Base-by-base conservation (phyloP, 2,329 filamentous ascomycete genomes). In the Aspergillus amoenus region DNA sequence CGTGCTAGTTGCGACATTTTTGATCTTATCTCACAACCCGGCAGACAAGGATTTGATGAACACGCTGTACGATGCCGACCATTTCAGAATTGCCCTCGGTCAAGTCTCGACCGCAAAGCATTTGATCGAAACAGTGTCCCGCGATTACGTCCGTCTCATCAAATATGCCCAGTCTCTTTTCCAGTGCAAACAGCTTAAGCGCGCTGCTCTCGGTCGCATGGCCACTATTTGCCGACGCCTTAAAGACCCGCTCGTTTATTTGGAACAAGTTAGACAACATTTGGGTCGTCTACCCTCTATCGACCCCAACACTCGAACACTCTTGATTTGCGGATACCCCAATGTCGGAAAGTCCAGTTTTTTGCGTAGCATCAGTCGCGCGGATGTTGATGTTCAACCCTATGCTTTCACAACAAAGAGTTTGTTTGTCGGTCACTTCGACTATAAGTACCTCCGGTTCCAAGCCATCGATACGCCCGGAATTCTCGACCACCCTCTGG, bases 401-500 rank as follows among this genome's bases (percentile, higher is more conserved):
- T 99, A 97, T 74, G 95, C 94, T 53, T 99, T 99, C 82, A 97
- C 94, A 37, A 99, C 94, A 54, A 97, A 97, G 84, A 92, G 88
- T 67, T 82, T 99, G 69, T 99, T 97, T 71, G 93, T 97, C 30
- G 94, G 94, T 58, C 94, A 99, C 78, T 97, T 97, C 73, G 92
- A 96, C 78, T 96, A 95, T 82, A 96, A 96, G 79, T 94, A 93
- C 79, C 82, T 92, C 65, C 84, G 90, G 61, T 92, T 92, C 79
- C 89, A 93, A 79, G 93, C 92, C 27, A 97, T 99, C 67, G 94
- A 99, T 78, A 99, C 94, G 11, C 93, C 93, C n/a, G 94, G 94
- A 82, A 96, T 99, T 66, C 81, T 99, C 60, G 94, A 99, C 68
- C 94, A 99, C 74, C 93, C 93, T 37, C 85, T 99, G 8, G 94